These are phyloP conservation scores for Fusarium brachygibbosum DNA, from an alignment of 2,329 filamentous ascomycete genomes.

Conservation along the genomic window DNA sequence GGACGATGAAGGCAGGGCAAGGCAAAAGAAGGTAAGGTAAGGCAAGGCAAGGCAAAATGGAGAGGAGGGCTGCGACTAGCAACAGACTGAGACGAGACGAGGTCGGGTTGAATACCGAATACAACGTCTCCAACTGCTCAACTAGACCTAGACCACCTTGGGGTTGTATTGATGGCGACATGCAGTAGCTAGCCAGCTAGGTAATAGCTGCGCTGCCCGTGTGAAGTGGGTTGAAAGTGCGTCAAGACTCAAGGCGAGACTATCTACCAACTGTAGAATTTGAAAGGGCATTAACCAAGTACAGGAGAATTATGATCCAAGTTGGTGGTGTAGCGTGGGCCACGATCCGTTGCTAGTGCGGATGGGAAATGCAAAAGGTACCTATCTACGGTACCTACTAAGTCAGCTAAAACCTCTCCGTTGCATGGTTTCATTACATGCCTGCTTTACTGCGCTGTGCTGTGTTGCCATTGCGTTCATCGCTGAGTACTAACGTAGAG, in stretches of 20 bases:
- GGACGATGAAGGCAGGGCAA: conserved; percentile 35
- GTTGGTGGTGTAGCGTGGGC: conserved; percentile 38
- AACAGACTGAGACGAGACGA: conserved; percentile 26
- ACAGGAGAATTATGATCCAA: conserved; percentile 30
- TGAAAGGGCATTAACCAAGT: conserved; percentile 20
- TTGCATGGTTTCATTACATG: conserved; percentile 22
- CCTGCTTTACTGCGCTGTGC: conserved; percentile 1
- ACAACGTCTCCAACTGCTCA: conserved; percentile 17
- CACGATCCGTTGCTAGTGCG: conserved; percentile 31
- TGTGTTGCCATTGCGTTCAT: conserved; percentile 3
- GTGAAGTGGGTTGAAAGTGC: conserved; percentile 9
- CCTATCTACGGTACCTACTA: neutral
- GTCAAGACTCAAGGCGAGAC: conserved; percentile 13
- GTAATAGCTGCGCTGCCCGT: conserved; percentile 9
- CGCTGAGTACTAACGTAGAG: conserved; percentile 5
- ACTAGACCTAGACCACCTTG: conserved; percentile 19
- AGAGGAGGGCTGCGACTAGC: conserved; percentile 47
- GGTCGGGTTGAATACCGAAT: conserved; percentile 18
- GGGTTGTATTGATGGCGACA: conserved; percentile 33
- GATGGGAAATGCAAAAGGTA: conserved; percentile 10
- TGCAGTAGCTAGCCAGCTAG: conserved; percentile 30
- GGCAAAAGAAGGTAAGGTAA: conserved; percentile 28
- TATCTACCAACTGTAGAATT: conserved; percentile 12
- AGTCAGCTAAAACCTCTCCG: conserved; percentile 1
- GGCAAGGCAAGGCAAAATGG: conserved; percentile 32